Evolutionary conservation across 2,329 filamentous ascomycete species (phyloP).

Genomic region (Aspergillaceae sp.): DNA sequence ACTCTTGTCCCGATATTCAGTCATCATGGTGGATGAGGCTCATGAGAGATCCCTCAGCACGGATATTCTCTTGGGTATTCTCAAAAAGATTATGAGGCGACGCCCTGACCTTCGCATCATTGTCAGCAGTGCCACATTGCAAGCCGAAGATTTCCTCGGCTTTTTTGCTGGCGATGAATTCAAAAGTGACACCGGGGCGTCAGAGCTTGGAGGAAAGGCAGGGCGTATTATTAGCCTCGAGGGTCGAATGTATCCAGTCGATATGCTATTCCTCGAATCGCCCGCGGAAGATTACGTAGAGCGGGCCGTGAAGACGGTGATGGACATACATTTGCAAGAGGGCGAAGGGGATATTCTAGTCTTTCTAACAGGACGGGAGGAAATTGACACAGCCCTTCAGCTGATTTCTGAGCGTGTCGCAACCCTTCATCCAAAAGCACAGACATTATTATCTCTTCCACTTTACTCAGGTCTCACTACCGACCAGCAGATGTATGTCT

Average conservation of each 20-base stretch:
- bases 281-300: constrained; percentile 83
- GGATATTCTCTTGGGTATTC: constrained; percentile 76
- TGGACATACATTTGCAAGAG: constrained; percentile 79
- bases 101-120: constrained; percentile 77
- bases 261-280: constrained; percentile 68
- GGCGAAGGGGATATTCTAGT: constrained; percentile 77
- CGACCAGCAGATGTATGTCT: constrained; percentile 92
- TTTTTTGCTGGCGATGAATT: constrained; percentile 59
- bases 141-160: constrained; percentile 73
- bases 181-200: constrained; percentile 25
- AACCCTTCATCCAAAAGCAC: constrained; percentile 51
- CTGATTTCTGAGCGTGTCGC: constrained; percentile 64
- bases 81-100: constrained; percentile 81
- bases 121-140: constrained; percentile 85
- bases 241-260: constrained; percentile 80
- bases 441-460: constrained; percentile 61
- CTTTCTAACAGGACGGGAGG: constrained; percentile 85
- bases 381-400: constrained; percentile 78
- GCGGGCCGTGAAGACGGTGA: constrained; percentile 68
- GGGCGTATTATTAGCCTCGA: constrained; percentile 73
- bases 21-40: constrained; percentile 96
- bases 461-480: constrained; percentile 82
- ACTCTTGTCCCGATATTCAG: constrained; percentile 78
- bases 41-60: constrained; percentile 91
- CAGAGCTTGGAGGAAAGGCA: constrained; percentile 32